phyloP scores from a whole-genome alignment of 768 basidiomycete species.

The Boletus sp. region DNA sequence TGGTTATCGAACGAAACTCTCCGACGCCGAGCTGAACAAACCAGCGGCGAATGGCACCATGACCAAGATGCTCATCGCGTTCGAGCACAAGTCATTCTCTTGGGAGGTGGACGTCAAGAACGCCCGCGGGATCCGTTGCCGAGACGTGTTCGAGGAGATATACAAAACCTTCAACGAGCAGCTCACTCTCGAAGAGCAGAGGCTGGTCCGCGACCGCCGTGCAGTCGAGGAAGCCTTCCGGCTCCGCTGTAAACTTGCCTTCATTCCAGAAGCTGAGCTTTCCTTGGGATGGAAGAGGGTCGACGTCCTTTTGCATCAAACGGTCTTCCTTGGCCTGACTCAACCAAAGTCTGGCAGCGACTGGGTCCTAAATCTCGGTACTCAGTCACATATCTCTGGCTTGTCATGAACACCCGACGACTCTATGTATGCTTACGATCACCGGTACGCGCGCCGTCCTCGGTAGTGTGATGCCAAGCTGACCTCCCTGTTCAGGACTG shows the following conservation, averaged over 20 bases:
- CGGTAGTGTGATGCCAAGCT: background rate
- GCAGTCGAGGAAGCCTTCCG: conserved; percentile 43
- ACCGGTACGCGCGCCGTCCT: conserved; percentile 16
- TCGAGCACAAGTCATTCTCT: conserved; percentile 34
- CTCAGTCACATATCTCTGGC: conserved; percentile 3
- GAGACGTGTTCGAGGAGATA: conserved; percentile 60
- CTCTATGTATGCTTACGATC: conserved; percentile 12
- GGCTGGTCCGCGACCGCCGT: conserved; percentile 28
- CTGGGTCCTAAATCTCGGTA: conserved; percentile 37
- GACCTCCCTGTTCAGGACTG: conserved; percentile 19
- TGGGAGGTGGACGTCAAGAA: conserved; percentile 46
- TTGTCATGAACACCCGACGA: conserved; percentile 5
- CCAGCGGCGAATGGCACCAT: conserved; percentile 43
- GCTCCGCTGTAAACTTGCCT: conserved; percentile 44
- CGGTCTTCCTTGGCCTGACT: conserved; percentile 53
- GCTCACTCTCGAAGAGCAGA: conserved; percentile 46
- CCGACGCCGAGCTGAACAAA: conserved; percentile 41
- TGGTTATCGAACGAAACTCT: conserved; percentile 28
- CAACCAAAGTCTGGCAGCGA: conserved; percentile 34
- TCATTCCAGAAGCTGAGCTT: conserved; percentile 42
- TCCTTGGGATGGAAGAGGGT: conserved; percentile 53
- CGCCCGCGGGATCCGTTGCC: conserved; percentile 45
- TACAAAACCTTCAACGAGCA: conserved; percentile 46
- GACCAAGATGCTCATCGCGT: conserved; percentile 50
- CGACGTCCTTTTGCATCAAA: conserved; percentile 51